A percentile compares a stretch with the other conserved stretches of the same genome.
phyloP scores from a whole-genome alignment of 495 filamentous ascomycete species.

The Sporormia fimetaria region DNA sequence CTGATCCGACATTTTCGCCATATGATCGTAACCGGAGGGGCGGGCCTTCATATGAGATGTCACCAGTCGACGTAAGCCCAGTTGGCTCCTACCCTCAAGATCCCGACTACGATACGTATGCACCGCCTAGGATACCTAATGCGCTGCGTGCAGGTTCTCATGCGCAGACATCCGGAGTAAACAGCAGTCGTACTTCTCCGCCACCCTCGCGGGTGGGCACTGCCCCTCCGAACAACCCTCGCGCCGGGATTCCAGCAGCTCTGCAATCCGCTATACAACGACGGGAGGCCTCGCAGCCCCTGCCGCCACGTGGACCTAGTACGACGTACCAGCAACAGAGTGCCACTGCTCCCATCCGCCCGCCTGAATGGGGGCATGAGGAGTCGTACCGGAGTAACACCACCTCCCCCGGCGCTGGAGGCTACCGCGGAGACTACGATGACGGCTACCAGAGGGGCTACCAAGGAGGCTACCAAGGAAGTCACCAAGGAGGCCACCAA shows the following conservation, averaged over 20 bases:
- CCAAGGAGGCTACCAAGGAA: background rate
- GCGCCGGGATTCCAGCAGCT: slow-evolving; percentile 14
- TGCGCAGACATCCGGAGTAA: slow-evolving; percentile 3
- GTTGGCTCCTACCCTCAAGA: slow-evolving; percentile 8
- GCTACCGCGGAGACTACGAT: background rate
- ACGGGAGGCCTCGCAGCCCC: slow-evolving; percentile 18
- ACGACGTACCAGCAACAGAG: slow-evolving; percentile 12
- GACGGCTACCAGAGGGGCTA: slow-evolving; percentile 2
- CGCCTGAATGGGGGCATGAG: slow-evolving; percentile 11
- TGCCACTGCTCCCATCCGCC: slow-evolving; percentile 19
- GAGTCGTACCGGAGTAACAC: slow-evolving; percentile 10
- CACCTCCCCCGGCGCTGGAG: slow-evolving; percentile 4
- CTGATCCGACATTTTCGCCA: slow-evolving; percentile 13
- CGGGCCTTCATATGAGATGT: slow-evolving; percentile 29
- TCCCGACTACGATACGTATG: background rate
- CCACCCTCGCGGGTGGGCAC: slow-evolving; percentile 14
- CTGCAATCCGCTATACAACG: slow-evolving; percentile 25
- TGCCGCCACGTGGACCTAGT: slow-evolving; percentile 10
- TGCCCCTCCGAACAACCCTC: slow-evolving; percentile 17
- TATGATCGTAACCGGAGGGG: too few species aligned
- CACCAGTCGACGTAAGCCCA: slow-evolving; percentile 19
- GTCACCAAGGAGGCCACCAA: background rate
- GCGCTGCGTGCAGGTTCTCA: slow-evolving; percentile 15
- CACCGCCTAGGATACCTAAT: slow-evolving; percentile 8
- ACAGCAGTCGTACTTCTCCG: slow-evolving; percentile 4